A percentile compares a stretch with the other conserved stretches of the same genome.
These are phyloP conservation scores for Linaria vulgaris DNA, from an alignment of 257 asterid species.

Conservation along the genomic window DNA sequence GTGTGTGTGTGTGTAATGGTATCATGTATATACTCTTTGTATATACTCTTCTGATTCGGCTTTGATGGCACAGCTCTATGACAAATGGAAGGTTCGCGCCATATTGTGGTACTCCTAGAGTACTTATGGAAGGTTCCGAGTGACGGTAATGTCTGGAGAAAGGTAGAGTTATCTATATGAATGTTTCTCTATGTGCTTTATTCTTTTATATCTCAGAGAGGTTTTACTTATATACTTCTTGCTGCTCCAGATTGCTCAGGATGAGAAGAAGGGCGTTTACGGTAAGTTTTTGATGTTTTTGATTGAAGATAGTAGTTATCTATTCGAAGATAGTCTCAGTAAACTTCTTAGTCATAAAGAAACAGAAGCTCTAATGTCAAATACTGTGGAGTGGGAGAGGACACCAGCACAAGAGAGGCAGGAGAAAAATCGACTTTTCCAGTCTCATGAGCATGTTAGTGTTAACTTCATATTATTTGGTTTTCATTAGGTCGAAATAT, in stretches of 20 bases:
- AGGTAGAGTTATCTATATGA: conserved; percentile 40
- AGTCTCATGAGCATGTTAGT: conserved; percentile 84
- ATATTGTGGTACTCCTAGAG: conserved; percentile 93
- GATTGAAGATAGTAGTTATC: conserved; percentile 89
- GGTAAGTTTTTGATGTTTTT: conserved; percentile 86
- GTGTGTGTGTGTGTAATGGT: too few species aligned
- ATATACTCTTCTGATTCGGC: conserved; percentile 26
- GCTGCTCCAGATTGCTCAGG: conserved; percentile 79
- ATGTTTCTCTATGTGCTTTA: conserved; percentile 1
- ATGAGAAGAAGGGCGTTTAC: conserved; percentile 95
- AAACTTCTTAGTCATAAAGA: conserved; percentile 92
- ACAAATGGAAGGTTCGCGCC: conserved; percentile 90
- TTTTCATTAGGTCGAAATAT: conserved; percentile 22
- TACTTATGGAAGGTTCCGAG: conserved; percentile 97
- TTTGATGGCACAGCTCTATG: conserved; percentile 65
- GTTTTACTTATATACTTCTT: conserved; percentile 19
- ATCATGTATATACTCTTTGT: too few species aligned
- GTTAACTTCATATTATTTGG: too few species aligned
- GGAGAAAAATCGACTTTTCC: conserved; percentile 93
- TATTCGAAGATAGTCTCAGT: conserved; percentile 94
- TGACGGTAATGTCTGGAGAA: conserved; percentile 94
- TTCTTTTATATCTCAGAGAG: background rate
- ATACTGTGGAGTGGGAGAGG: conserved; percentile 86
- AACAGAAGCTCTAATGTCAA: conserved; percentile 96
- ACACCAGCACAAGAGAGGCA: conserved; percentile 92